phyloP scores from a whole-genome alignment of 2,329 filamentous ascomycete species.

The Ascomycota sp. region DNA sequence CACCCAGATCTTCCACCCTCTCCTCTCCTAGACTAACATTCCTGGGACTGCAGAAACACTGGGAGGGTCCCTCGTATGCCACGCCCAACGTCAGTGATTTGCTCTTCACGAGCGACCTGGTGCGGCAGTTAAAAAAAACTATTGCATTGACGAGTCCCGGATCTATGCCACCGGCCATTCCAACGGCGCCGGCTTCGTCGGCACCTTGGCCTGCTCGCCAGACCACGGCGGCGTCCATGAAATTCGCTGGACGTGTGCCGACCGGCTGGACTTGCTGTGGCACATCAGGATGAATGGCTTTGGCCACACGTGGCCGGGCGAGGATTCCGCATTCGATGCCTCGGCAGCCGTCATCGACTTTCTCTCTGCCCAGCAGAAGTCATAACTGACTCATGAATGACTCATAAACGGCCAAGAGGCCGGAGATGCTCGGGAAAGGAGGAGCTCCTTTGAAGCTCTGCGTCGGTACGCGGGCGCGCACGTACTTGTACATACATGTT shows the following conservation, averaged over 20 bases:
- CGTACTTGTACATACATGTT: too few species aligned
- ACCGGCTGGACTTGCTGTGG: conserved; percentile 3
- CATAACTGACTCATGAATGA: too few species aligned
- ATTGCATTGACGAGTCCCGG: conserved; percentile 19
- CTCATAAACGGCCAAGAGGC: too few species aligned
- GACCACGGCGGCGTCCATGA: conserved; percentile 7
- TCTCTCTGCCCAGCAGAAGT: conserved; percentile 1
- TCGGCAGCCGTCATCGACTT: conserved; percentile 2
- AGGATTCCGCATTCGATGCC: conserved; percentile 1
- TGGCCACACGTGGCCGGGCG: conserved; percentile 4
- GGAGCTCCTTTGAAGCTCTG: too few species aligned
- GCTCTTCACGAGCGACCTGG: conserved; percentile 21
- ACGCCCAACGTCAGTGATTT: conserved; percentile 16
- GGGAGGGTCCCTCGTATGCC: conserved; percentile 18
- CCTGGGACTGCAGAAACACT: conserved; percentile 10
- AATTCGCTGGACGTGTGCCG: conserved; percentile 3
- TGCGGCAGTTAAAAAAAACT: conserved; percentile 16
- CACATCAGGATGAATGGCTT: conserved; percentile 5
- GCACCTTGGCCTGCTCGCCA: conserved; percentile 19
- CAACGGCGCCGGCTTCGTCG: conserved; percentile 23
- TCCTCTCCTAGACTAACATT: background rate
- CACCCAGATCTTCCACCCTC: too few species aligned
- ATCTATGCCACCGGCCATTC: conserved; percentile 22
- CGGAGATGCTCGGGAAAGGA: too few species aligned
- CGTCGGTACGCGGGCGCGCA: too few species aligned